Evolutionary conservation across 805 yeast genomes (phyloP), one percentile per base, ranked within the genome.

Genomic region (Lipomyces chichibuensis): DNA sequence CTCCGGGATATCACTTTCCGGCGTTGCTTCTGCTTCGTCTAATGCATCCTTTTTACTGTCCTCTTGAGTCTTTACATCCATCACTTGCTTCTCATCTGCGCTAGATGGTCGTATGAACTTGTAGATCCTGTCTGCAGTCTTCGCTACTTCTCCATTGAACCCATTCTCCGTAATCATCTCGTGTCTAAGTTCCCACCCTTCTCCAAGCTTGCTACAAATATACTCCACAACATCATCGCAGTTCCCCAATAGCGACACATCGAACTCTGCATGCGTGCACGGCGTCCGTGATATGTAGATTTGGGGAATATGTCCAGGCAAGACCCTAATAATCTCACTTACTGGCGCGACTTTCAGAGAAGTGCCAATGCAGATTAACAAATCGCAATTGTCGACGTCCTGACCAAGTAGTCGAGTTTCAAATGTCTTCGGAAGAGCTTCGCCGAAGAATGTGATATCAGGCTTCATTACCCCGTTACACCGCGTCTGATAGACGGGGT

Each of bases 291-390:
- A 90, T 69, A 92, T 89, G 65, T 90, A 81, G 3, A 93, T 82
- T 77, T 92, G 96, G 0, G 97, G 97, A 1, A 90, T 87, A n/a
- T 84, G 77, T n/a, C 83, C 82, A 0, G 88, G 87, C 1, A 92
- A 79, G 78, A 84, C 82, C 69, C 91, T 88, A n/a, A 91, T 93
- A 65, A 92, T 90, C 62, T 91, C 92, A 62, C 92, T 87, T 3
- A 93, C 97, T 0, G 98, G 98, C 0, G 96, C 92, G 29, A 92
- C 98, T 75, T 92, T 91, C 71, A 92, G 82, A 25, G 97, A 92
- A 0, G 98, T 92, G 20, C 98, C 98, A 46, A 92, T 88, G 76
- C 96, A 89, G 4, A 92, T 82, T 57, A 93, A 79, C 63, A 92
- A 80, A 77, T 93, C 98, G 77, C 97, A 91, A 54, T 84, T 80